Conservation (phyloP, 2,329 filamentous ascomycete species). For the Sphaerostilbella broomeana region DNA sequence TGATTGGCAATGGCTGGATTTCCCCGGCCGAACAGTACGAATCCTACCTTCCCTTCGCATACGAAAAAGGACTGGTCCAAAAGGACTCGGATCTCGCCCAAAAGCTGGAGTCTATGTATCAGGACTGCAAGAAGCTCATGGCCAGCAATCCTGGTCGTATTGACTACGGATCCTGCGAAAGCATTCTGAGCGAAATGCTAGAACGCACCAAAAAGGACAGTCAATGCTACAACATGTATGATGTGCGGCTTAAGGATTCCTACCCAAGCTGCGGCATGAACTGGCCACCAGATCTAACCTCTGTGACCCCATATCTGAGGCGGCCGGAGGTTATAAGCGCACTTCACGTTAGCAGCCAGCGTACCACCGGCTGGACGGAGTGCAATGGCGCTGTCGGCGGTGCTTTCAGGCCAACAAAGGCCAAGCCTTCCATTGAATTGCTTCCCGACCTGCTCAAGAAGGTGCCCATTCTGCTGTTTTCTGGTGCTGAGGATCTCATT, state of each 20-base stretch:
- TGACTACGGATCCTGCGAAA: slow-evolving; percentile 66
- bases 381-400: slow-evolving; percentile 73
- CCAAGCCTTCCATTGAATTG: slow-evolving; percentile 64
- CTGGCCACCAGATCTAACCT: slow-evolving; percentile 82
- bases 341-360: slow-evolving; percentile 74
- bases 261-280: slow-evolving; percentile 91
- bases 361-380: slow-evolving; percentile 84
- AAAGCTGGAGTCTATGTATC: slow-evolving; percentile 61
- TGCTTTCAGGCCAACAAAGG: slow-evolving; percentile 64
- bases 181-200: slow-evolving; percentile 67
- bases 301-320: slow-evolving; percentile 78
- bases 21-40: slow-evolving; percentile 85
- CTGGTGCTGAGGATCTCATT: slow-evolving; percentile 87
- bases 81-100: slow-evolving; percentile 58
- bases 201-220: slow-evolving; percentile 52
- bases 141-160: slow-evolving; percentile 46
- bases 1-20: slow-evolving; percentile 98
- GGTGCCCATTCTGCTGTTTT: slow-evolving; percentile 79
- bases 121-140: slow-evolving; percentile 60
- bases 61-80: slow-evolving; percentile 66
- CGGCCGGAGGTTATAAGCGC: slow-evolving; percentile 71
- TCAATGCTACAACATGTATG: slow-evolving; percentile 91
- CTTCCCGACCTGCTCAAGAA: slow-evolving; percentile 73
- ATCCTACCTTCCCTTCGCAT: slow-evolving; percentile 75
- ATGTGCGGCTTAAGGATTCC: slow-evolving; percentile 75